These are phyloP conservation scores for Populus deltoides DNA, from an alignment of 345 rosid species.

Conservation along the genomic window DNA sequence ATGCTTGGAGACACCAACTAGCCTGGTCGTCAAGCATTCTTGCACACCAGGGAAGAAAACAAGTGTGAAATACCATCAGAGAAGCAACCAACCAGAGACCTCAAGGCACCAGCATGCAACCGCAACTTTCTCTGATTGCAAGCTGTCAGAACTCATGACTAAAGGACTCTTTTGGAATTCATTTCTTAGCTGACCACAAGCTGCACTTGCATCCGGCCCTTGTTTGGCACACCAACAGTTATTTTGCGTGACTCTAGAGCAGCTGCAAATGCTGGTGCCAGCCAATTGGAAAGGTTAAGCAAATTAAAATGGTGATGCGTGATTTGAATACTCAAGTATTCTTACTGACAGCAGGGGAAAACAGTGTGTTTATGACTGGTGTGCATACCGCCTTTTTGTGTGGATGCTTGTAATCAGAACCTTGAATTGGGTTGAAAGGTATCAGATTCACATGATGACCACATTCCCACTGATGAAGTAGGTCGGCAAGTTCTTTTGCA, in stretches of 20 bases:
- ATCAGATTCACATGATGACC: slow-evolving; percentile 84
- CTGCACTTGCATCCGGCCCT: slow-evolving; percentile 96
- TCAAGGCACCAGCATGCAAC: slow-evolving; percentile 31
- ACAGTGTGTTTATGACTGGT: background rate
- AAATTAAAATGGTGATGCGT: background rate
- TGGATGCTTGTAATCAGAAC: slow-evolving; percentile 79
- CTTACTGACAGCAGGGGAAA: background rate
- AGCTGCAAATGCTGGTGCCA: slow-evolving; percentile 70
- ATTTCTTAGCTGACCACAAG: slow-evolving; percentile 96
- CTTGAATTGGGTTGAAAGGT: slow-evolving; percentile 90
- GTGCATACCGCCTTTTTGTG: slow-evolving; percentile 64
- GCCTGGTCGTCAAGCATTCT: background rate
- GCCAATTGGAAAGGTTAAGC: background rate
- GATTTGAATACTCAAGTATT: background rate
- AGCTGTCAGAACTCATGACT: slow-evolving; percentile 30
- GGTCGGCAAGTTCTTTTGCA: slow-evolving; percentile 77
- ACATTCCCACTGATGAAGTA: slow-evolving; percentile 78
- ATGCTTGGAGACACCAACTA: background rate
- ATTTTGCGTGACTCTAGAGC: slow-evolving; percentile 72
- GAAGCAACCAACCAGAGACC: background rate
- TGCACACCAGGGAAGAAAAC: background rate
- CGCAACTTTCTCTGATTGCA: slow-evolving; percentile 37
- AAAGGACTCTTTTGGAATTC: slow-evolving; percentile 87
- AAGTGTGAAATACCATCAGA: too few relatives aligned
- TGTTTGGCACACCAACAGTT: slow-evolving; percentile 72